phyloP scores from a whole-genome alignment of 1,139 yeast species.

The Blastobotrys niveus region DNA sequence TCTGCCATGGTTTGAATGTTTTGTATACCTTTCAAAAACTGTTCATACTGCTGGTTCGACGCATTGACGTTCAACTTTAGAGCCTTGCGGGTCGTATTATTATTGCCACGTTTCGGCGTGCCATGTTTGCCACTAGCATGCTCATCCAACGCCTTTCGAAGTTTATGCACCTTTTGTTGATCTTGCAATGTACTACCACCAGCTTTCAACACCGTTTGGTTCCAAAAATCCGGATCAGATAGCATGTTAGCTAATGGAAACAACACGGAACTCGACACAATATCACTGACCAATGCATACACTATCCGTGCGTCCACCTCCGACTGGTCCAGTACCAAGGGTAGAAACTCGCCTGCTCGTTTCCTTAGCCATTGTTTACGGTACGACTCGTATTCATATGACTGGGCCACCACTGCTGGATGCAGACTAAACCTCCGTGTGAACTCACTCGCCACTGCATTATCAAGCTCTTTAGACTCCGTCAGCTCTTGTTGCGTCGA shows the following conservation, averaged over 20 bases:
- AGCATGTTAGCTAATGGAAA: constrained; percentile 52
- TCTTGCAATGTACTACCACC: constrained; percentile 68
- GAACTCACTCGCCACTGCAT: constrained; percentile 56
- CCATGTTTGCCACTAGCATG: constrained; percentile 40
- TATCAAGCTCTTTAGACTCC: constrained; percentile 46
- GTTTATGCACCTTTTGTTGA: constrained; percentile 65
- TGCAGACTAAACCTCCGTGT: constrained; percentile 43
- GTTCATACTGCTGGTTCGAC: constrained; percentile 39
- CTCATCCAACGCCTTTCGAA: constrained; percentile 64
- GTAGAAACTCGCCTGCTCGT: constrained; percentile 44
- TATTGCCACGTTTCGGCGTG: neutral
- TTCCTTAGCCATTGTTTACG: constrained; percentile 50
- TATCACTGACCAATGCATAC: constrained; percentile 51
- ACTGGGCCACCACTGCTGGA: constrained; percentile 46
- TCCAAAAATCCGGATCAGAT: constrained; percentile 74
- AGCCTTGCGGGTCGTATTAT: neutral
- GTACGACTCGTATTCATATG: constrained; percentile 40
- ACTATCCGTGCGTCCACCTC: constrained; percentile 52
- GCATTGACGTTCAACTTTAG: constrained; percentile 31
- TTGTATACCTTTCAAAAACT: constrained; percentile 38
- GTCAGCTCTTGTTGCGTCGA: constrained; percentile 33
- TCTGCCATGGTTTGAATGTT: constrained; percentile 36
- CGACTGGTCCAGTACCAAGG: constrained; percentile 43
- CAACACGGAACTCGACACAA: constrained; percentile 52
- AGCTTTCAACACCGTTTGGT: constrained; percentile 52